Evolutionary conservation across 768 basidiomycete species (phyloP).

Genomic region (Russula lepida): DNA sequence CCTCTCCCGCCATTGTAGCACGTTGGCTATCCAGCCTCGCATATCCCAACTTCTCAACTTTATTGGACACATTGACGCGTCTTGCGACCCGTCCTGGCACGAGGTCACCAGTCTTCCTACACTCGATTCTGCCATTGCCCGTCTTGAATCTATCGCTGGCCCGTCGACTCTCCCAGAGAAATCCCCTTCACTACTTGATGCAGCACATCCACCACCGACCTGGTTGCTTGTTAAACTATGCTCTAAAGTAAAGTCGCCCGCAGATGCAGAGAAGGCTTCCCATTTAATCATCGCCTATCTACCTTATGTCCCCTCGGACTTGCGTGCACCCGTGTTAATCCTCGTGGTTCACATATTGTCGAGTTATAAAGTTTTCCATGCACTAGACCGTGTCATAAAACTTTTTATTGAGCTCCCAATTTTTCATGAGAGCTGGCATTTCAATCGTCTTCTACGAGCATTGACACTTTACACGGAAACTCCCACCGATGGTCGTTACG

Average conservation of each 20-base stretch:
- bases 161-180: neutral
- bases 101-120: neutral
- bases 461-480: conserved; percentile 4
- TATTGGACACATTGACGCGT: neutral
- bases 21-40: neutral
- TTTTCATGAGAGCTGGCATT: conserved; percentile 22
- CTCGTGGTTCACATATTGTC: conserved; percentile 42
- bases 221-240: conserved; percentile 52
- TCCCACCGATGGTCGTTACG: conserved; percentile 1
- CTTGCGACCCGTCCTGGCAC: neutral
- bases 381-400: conserved; percentile 37
- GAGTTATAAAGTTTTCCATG: conserved; percentile 39
- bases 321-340: conserved; percentile 39
- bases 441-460: conserved; percentile 21
- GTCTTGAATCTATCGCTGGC: neutral
- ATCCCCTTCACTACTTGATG: neutral
- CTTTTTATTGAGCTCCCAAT: conserved; percentile 26
- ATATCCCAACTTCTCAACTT: neutral
- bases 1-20: neutral
- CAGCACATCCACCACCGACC: conserved; percentile 28
- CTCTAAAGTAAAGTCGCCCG: conserved; percentile 37
- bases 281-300: conserved; percentile 38
- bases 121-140: conserved; percentile 2
- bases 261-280: conserved; percentile 38
- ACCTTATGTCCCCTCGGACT: conserved; percentile 25